Evolutionary conservation across 495 filamentous ascomycete species (phyloP), one percentile per base, ranked within the genome.

Genomic region (Penicillium cataractarum): DNA sequence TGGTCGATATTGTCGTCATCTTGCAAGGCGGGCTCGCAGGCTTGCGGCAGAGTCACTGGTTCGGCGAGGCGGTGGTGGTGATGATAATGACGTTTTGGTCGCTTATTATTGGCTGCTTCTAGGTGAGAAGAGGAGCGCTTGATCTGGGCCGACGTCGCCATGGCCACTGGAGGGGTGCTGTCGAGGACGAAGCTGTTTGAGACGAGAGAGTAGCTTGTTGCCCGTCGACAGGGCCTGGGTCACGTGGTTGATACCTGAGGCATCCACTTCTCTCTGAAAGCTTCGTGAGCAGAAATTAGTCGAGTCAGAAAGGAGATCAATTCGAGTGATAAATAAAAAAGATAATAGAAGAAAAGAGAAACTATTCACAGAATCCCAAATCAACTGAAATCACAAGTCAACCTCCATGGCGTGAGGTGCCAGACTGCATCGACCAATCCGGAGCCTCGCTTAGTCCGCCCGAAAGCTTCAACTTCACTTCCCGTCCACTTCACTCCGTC

Each of bases 1-100:
- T 74, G 64, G 54, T 86, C 79, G 51, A 83, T 68, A 37, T 75
- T 71, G 60, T 77, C 71, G 31, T 80, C 78, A 68, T 85, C 78
- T 53, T 72, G 70, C 3, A 71, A 26, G 19, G 63, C 68, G 10
- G 68, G 70, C 59, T 72, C 70, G 48, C 67, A 51, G 7, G 48
- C 56, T 19, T 50, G 52, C 27, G 70, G 60, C 19, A 71, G 58
- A 13, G 27, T 50, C 13, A 79, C 66, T 22, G 79, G 78, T 52
- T 82, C 78, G 4, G 69, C 71, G 29, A 80, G 61, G 19, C 72
- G 73, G 67, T 83, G 81, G 46, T 82, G 82, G 26, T 78, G 77
- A 49, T 83, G 73, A 33, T 78, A 83, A 44, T 72, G 72, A 27
- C 76, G 78, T 69, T 82, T 83, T 13, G 73, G 63, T 57, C 79